Conservation (phyloP, 352 stramenopile genomes). For the Phytophthora hibernalis region DNA sequence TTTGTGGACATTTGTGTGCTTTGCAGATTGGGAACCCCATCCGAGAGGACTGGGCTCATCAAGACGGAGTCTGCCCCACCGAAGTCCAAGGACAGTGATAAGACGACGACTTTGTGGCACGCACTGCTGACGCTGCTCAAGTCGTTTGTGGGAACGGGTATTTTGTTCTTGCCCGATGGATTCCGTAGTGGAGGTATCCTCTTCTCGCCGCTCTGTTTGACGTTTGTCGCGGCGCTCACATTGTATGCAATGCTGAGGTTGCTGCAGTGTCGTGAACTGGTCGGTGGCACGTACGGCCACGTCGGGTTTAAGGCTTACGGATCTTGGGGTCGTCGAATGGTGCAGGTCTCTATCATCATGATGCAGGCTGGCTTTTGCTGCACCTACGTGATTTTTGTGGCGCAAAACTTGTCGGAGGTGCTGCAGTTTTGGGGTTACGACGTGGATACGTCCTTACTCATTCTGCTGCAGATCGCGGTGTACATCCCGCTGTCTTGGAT, state of each 20-base stretch:
- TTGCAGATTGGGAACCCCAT: slow-evolving; percentile 36
- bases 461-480: slow-evolving; percentile 75
- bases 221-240: slow-evolving; percentile 68
- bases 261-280: slow-evolving; percentile 68
- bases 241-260: slow-evolving; percentile 81
- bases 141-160: slow-evolving; percentile 82
- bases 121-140: slow-evolving; percentile 82
- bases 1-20: slow-evolving; percentile 14
- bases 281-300: slow-evolving; percentile 83
- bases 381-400: slow-evolving; percentile 87
- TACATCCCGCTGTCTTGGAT: slow-evolving; percentile 88
- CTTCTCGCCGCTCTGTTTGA: slow-evolving; percentile 76
- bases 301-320: slow-evolving; percentile 75
- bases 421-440: slow-evolving; percentile 57
- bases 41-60: slow-evolving; percentile 47
- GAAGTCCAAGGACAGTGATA: slow-evolving; percentile 55
- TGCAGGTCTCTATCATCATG: slow-evolving; percentile 85
- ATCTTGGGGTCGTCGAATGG: slow-evolving; percentile 70
- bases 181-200: slow-evolving; percentile 78
- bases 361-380: slow-evolving; percentile 89
- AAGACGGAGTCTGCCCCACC: slow-evolving; percentile 8
- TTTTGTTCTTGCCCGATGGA: slow-evolving; percentile 80
- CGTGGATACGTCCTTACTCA: slow-evolving; percentile 61
- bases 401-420: slow-evolving; percentile 80
- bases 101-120: slow-evolving; percentile 84